Evolutionary conservation across 495 filamentous ascomycete genomes (phyloP).

Genomic region (Penicillium salamii): DNA sequence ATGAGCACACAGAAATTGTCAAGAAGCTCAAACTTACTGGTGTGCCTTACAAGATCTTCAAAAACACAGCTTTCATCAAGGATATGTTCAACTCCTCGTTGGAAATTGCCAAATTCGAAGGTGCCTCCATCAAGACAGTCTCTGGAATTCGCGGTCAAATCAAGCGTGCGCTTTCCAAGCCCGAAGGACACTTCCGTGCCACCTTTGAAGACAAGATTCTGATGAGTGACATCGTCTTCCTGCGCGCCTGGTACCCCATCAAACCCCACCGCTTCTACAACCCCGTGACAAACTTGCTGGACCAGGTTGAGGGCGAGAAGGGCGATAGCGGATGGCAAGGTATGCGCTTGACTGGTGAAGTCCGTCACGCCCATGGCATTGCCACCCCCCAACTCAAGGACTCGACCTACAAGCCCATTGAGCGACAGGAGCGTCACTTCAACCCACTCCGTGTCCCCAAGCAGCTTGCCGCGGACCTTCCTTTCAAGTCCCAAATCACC

Average conservation of each 20-base stretch:
- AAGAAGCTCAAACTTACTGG: conserved; percentile 98
- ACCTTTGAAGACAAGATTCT: conserved; percentile 98
- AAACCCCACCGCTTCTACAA: conserved; percentile 96
- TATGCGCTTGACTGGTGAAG: conserved; percentile 94
- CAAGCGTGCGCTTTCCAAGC: conserved; percentile 86
- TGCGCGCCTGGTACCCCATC: conserved; percentile 94
- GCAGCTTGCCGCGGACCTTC: conserved; percentile 77
- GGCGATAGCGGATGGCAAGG: conserved; percentile 63
- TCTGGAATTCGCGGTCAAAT: conserved; percentile 95
- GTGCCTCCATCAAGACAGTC: conserved; percentile 90
- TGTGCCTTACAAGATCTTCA: conserved; percentile 94
- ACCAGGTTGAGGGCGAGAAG: conserved; percentile 31
- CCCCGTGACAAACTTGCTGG: conserved; percentile 86
- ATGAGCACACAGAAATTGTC: conserved; percentile 92
- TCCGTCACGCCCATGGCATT: conserved; percentile 72
- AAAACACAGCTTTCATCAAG: conserved; percentile 97
- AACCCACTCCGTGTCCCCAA: conserved; percentile 89
- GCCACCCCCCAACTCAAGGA: conserved; percentile 75
- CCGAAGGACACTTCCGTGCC: conserved; percentile 91
- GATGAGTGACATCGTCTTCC: conserved; percentile 93
- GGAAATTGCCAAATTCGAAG: conserved; percentile 98
- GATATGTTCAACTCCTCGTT: conserved; percentile 94
- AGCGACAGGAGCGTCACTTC: conserved; percentile 80
- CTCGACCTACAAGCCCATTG: conserved; percentile 77
- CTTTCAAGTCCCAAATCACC: conserved; percentile 89